These are phyloP conservation scores for Decorospora gaudefroyi DNA, from an alignment of 2,329 filamentous ascomycete species.

Conservation along the genomic window DNA sequence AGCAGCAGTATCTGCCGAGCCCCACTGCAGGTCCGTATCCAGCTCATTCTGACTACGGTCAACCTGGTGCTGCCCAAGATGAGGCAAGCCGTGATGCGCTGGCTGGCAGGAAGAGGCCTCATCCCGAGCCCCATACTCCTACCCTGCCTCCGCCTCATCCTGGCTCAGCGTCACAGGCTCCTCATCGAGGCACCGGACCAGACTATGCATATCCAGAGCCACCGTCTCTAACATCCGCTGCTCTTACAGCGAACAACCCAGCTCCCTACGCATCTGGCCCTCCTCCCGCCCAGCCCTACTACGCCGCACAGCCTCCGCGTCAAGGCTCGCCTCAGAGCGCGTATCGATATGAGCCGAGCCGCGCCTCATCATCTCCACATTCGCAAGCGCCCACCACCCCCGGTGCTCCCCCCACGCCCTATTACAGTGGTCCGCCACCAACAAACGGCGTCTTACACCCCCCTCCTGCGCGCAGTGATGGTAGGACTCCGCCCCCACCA, in stretches of 20 bases:
- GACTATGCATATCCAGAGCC: conserved; percentile 53
- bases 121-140: conserved; percentile 56
- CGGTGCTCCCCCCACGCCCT: conserved; percentile 36
- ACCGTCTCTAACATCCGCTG: conserved; percentile 51
- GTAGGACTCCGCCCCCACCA: conserved; percentile 49
- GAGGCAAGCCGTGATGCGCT: conserved; percentile 47
- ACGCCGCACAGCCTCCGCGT: conserved; percentile 46
- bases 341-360: conserved; percentile 50
- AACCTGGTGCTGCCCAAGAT: conserved; percentile 44
- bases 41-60: conserved; percentile 43
- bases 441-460: conserved; percentile 41
- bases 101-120: conserved; percentile 53
- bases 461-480: conserved; percentile 45
- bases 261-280: conserved; percentile 48
- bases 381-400: conserved; percentile 47
- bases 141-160: conserved; percentile 56
- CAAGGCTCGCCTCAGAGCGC: conserved; percentile 50
- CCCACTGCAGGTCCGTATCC: conserved; percentile 52
- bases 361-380: conserved; percentile 51
- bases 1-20: conserved; percentile 52
- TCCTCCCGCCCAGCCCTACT: conserved; percentile 49
- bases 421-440: conserved; percentile 39
- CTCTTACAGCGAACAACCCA: conserved; percentile 52
- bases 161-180: conserved; percentile 50
- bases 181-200: conserved; percentile 41